These are phyloP conservation scores for Lecanoromycetidae sp. DNA, from an alignment of 2,329 filamentous ascomycete genomes.

Conservation along the genomic window DNA sequence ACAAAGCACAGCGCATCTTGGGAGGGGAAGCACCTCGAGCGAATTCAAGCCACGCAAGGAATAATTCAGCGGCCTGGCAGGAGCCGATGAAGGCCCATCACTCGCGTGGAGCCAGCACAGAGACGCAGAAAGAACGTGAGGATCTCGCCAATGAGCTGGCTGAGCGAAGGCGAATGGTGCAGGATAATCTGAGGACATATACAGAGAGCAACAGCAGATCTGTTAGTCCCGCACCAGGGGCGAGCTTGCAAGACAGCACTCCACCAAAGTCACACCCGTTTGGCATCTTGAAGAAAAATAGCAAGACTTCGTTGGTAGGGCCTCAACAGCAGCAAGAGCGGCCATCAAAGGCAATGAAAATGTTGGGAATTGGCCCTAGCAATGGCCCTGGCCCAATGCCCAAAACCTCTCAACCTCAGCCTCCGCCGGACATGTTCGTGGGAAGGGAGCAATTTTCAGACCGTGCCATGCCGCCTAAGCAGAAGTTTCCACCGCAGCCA, in stretches of 20 bases:
- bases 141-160: constrained; percentile 38
- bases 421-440: constrained; percentile 6
- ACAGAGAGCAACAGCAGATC: constrained; percentile 33
- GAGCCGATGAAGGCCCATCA: constrained; percentile 35
- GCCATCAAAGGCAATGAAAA: constrained; percentile 29
- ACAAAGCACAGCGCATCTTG: constrained; percentile 16
- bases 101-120: constrained; percentile 34
- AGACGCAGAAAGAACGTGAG: constrained; percentile 37
- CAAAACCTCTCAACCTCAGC: not conserved
- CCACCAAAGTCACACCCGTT: constrained; percentile 31
- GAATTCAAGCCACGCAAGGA: constrained; percentile 12
- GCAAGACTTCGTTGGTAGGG: constrained; percentile 24
- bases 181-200: constrained; percentile 36
- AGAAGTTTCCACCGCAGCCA: constrained; percentile 1
- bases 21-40: constrained; percentile 17
- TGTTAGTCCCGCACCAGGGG: constrained; percentile 30
- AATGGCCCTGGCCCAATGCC: not conserved
- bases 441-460: constrained; percentile 10
- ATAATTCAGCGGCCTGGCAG: constrained; percentile 32
- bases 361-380: constrained; percentile 28
- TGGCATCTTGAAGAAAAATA: constrained; percentile 32
- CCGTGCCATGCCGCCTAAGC: constrained; percentile 1
- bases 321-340: constrained; percentile 26
- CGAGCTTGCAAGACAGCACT: constrained; percentile 26
- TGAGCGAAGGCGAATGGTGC: constrained; percentile 35